Conservation (phyloP, 805 yeast species). For the Komagataella phaffii region DNA sequence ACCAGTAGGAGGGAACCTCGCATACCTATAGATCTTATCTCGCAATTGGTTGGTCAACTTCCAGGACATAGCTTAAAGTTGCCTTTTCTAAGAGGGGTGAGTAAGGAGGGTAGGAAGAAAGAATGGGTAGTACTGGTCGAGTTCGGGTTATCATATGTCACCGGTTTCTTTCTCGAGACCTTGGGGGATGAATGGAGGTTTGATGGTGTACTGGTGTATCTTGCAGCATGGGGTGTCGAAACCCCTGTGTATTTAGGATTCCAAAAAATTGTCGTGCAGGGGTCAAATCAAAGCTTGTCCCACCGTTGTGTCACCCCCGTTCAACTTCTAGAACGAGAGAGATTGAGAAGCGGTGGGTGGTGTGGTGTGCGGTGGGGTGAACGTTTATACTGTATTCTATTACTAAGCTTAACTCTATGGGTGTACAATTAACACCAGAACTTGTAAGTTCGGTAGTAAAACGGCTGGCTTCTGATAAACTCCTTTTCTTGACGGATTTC, state of each 20-base stretch:
- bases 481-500: constrained; percentile 47
- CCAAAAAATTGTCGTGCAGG: background rate
- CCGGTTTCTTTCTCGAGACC: background rate
- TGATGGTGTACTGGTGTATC: background rate
- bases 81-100: background rate
- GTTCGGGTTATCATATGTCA: background rate
- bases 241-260: background rate
- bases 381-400: no score
- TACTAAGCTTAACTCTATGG: background rate
- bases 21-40: constrained; percentile 47
- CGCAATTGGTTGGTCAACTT: constrained; percentile 33
- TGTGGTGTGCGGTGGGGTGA: no score
- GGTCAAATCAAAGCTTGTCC: background rate
- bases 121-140: background rate
- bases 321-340: background rate
- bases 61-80: constrained; percentile 19
- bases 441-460: constrained; percentile 34
- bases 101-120: background rate
- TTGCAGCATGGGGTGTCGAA: background rate
- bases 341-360: background rate
- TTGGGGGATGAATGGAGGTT: background rate
- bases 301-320: background rate
- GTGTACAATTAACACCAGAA: constrained; percentile 35
- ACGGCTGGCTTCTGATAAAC: constrained; percentile 28
- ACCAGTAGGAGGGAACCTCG: constrained; percentile 70